Evolutionary conservation across 108 stramenopile genomes (phyloP).

Genomic region (Thalassiosira profunda): DNA sequence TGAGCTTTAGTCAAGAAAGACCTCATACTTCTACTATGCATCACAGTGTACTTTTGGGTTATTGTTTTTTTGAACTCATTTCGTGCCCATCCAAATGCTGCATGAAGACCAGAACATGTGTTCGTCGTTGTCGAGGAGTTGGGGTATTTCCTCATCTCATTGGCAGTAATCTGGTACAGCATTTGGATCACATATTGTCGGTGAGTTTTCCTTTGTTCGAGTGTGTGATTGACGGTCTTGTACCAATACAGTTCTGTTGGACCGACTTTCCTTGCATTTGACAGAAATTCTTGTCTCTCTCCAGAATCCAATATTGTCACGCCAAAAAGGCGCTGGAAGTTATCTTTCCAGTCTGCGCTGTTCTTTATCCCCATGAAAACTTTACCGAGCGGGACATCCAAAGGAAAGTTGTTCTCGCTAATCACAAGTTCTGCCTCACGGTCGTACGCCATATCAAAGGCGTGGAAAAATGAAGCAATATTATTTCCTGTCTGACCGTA

Average conservation of each 20-base stretch:
- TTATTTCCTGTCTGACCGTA: neutral
- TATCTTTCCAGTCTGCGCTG: too few relatives aligned
- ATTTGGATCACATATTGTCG: neutral
- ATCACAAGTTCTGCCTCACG: neutral
- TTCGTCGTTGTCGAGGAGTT: neutral
- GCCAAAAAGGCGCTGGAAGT: too few relatives aligned
- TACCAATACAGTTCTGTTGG: too few relatives aligned
- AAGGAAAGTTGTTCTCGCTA: neutral
- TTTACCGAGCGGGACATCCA: neutral
- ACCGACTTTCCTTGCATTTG: too few relatives aligned
- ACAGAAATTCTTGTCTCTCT: too few relatives aligned
- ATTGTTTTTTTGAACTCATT: neutral
- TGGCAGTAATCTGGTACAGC: neutral
- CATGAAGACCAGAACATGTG: neutral
- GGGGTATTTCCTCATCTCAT: neutral
- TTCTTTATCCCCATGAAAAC: too few relatives aligned
- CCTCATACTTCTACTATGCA: neutral
- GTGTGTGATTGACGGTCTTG: too few relatives aligned
- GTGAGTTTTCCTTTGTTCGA: neutral
- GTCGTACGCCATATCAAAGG: slow-evolving; percentile 1
- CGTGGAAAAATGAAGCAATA: neutral
- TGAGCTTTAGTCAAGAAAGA: neutral
- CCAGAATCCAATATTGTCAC: too few relatives aligned
- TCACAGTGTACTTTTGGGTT: neutral
- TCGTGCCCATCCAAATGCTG: neutral